phyloP scores from a whole-genome alignment of 768 basidiomycete species.

The Amanita rubescens region DNA sequence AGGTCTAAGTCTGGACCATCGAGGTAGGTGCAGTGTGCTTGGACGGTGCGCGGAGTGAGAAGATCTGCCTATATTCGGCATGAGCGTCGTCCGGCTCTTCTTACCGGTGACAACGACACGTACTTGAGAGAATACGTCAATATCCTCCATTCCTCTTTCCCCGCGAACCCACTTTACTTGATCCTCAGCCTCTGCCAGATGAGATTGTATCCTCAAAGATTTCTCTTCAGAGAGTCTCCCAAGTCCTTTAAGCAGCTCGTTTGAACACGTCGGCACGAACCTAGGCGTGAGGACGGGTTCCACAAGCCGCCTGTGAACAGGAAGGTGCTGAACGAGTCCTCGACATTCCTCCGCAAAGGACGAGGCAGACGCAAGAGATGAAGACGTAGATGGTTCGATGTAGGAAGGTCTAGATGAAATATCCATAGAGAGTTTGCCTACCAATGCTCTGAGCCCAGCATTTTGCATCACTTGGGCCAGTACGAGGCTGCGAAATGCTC shows the following conservation, averaged over 20 bases:
- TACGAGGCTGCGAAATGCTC: conserved; percentile 45
- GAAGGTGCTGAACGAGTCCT: conserved; percentile 30
- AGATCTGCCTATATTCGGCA: conserved; percentile 44
- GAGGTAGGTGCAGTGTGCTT: conserved; percentile 89
- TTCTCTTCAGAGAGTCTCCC: conserved; percentile 42
- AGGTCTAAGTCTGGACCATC: conserved; percentile 39
- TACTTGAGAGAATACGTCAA: conserved; percentile 70
- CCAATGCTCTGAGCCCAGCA: conserved; percentile 67
- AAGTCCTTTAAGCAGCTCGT: conserved; percentile 58
- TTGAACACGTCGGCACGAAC: conserved; percentile 84
- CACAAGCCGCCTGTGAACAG: conserved; percentile 44
- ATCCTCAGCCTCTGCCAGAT: conserved; percentile 75
- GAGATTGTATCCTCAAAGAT: conserved; percentile 64
- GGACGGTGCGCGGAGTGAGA: conserved; percentile 58
- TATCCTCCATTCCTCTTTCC: conserved; percentile 57
- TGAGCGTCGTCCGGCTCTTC: neutral
- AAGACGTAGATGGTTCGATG: conserved; percentile 47
- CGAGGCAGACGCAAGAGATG: conserved; percentile 42
- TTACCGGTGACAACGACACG: conserved; percentile 1
- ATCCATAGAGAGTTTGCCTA: conserved; percentile 94
- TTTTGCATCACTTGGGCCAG: conserved; percentile 68
- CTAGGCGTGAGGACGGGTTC: conserved; percentile 85
- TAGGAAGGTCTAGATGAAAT: conserved; percentile 66
- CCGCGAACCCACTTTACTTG: conserved; percentile 65
- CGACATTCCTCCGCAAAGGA: conserved; percentile 51